These are phyloP conservation scores for Dictyostelium firmibasis DNA, from an alignment of 78 protist species.

Conservation along the genomic window DNA sequence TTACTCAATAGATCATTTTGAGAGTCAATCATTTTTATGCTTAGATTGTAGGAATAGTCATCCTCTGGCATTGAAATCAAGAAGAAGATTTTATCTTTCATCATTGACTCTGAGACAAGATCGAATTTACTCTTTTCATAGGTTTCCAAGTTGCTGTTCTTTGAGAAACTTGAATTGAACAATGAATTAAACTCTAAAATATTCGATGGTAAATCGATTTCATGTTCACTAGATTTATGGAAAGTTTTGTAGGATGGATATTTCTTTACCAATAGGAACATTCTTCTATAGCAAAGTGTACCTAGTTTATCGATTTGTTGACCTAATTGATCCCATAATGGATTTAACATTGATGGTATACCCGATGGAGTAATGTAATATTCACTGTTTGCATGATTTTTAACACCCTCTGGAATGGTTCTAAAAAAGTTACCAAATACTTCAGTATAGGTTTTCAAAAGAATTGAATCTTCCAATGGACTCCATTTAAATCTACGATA, in stretches of 20 bases:
- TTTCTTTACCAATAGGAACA: slow-evolving; percentile 18
- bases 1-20: not conserved
- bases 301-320: not conserved
- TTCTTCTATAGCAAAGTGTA: slow-evolving; percentile 7
- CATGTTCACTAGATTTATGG: not conserved
- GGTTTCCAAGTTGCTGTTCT: not conserved
- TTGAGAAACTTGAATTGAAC: not conserved
- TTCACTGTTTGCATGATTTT: not conserved
- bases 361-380: slow-evolving; percentile 27
- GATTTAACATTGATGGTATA: slow-evolving; percentile 18
- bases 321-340: not conserved
- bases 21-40: not conserved
- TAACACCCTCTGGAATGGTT: not conserved
- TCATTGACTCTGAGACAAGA: not conserved
- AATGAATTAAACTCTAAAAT: not conserved
- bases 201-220: not conserved
- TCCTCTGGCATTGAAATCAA: not conserved
- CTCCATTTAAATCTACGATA: slow-evolving; percentile 10
- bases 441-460: not conserved
- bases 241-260: slow-evolving; percentile 15
- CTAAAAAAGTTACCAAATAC: not conserved
- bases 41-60: not conserved
- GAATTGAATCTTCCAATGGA: not conserved
- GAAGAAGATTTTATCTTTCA: not conserved
- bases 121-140: not conserved